phyloP scores from a whole-genome alignment of 257 asterid species.

The Eucommia ulmoides region DNA sequence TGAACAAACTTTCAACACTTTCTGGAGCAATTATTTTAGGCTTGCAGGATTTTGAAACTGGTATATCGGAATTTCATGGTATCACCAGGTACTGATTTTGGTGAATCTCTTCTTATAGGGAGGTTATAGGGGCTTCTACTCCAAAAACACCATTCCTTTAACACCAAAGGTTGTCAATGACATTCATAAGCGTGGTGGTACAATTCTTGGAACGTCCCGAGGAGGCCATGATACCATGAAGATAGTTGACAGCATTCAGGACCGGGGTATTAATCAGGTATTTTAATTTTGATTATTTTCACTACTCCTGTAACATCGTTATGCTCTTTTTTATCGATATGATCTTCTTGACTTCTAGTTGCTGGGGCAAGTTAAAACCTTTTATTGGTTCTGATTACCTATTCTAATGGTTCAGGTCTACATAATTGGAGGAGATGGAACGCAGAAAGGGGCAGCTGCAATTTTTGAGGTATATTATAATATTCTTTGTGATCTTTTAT shows the following conservation, averaged over 20 bases:
- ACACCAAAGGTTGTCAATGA: constrained; percentile 80
- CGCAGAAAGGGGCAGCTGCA: constrained; percentile 83
- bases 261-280: constrained; percentile 94
- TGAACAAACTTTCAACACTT: not conserved
- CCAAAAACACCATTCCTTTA: constrained; percentile 62
- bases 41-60: not conserved
- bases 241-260: constrained; percentile 95
- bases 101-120: constrained; percentile 41
- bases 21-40: not conserved
- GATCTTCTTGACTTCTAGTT: too few relatives aligned
- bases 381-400: constrained; percentile 23
- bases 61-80: not conserved
- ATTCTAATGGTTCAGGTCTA: constrained; percentile 61
- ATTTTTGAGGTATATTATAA: constrained; percentile 89
- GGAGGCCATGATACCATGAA: constrained; percentile 94
- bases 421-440: constrained; percentile 97
- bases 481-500: too few relatives aligned
- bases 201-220: constrained; percentile 88
- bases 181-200: constrained; percentile 97
- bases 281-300: constrained; percentile 14
- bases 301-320: too few relatives aligned
- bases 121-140: constrained; percentile 90
- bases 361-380: constrained; percentile 6
- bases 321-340: not conserved
- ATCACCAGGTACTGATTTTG: constrained; percentile 11